These are phyloP conservation scores for Aotearoamyces nothofagi DNA, from an alignment of 2,329 filamentous ascomycete genomes.

Conservation along the genomic window DNA sequence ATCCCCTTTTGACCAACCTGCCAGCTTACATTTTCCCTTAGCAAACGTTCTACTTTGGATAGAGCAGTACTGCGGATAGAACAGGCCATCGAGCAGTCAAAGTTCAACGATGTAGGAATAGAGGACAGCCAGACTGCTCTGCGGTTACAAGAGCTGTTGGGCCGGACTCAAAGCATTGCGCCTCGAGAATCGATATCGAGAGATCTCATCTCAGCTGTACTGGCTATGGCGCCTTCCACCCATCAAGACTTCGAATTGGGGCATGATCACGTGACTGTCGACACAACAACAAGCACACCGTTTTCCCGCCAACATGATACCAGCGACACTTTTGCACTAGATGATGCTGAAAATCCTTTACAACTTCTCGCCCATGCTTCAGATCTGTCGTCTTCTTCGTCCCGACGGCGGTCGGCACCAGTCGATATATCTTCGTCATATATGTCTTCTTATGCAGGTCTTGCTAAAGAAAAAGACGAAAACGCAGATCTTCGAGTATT, in stretches of 20 bases:
- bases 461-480: constrained; percentile 21
- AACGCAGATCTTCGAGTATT: constrained; percentile 42
- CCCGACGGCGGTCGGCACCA: constrained; percentile 1
- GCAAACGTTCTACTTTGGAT: constrained; percentile 59
- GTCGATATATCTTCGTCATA: constrained; percentile 1
- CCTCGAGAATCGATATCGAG: constrained; percentile 12
- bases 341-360: constrained; percentile 62
- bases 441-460: constrained; percentile 9
- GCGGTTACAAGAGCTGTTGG: constrained; percentile 31
- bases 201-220: constrained; percentile 9
- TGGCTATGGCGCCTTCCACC: constrained; percentile 1
- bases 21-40: constrained; percentile 19
- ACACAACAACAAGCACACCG: constrained; percentile 1
- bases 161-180: constrained; percentile 27
- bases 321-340: constrained; percentile 42
- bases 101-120: constrained; percentile 23
- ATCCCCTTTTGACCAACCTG: constrained; percentile 1
- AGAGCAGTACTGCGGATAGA: constrained; percentile 63
- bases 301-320: constrained; percentile 8
- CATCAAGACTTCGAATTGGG: constrained; percentile 1
- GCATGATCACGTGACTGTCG: constrained; percentile 1
- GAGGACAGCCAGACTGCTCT: constrained; percentile 25
- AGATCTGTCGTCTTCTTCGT: constrained; percentile 29
- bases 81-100: constrained; percentile 44
- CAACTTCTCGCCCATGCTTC: constrained; percentile 61